These are phyloP conservation scores for Pugionium dolabratum DNA, from an alignment of 345 rosid genomes.

Conservation along the genomic window DNA sequence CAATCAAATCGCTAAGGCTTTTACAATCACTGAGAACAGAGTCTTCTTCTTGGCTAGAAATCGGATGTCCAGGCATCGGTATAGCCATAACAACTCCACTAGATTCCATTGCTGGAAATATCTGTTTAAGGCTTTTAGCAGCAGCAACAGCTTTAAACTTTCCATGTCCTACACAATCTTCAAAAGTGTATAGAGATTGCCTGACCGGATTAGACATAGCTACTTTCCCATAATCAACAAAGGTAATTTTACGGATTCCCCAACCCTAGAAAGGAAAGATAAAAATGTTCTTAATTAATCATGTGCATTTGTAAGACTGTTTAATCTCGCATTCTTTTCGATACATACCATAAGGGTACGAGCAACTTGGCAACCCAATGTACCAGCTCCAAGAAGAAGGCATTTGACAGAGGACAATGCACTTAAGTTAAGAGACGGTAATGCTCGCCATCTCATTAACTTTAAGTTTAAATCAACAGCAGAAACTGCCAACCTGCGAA, in stretches of 20 bases:
- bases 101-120: slow-evolving; percentile 92
- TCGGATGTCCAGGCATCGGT: slow-evolving; percentile 98
- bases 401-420: slow-evolving; percentile 71
- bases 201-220: slow-evolving; percentile 97
- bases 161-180: slow-evolving; percentile 83
- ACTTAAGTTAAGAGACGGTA: slow-evolving; percentile 83
- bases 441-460: slow-evolving; percentile 94
- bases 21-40: slow-evolving; percentile 74
- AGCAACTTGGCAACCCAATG: slow-evolving; percentile 96
- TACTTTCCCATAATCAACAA: slow-evolving; percentile 87
- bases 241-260: slow-evolving; percentile 89
- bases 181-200: slow-evolving; percentile 87
- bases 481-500: slow-evolving; percentile 75
- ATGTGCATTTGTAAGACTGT: slow-evolving; percentile 16
- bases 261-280: slow-evolving; percentile 58
- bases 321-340: slow-evolving; percentile 2
- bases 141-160: slow-evolving; percentile 85
- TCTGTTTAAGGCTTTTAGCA: slow-evolving; percentile 74
- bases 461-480: slow-evolving; percentile 95
- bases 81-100: slow-evolving; percentile 81
- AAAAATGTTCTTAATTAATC: slow-evolving; percentile 20
- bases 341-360: slow-evolving; percentile 85
- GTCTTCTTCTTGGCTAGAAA: slow-evolving; percentile 71
- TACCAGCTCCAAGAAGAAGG: slow-evolving; percentile 97
- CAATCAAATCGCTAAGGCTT: slow-evolving; percentile 61